Base-by-base conservation (phyloP, 805 yeast genomes). In the Scheffersomyces lignosus region DNA sequence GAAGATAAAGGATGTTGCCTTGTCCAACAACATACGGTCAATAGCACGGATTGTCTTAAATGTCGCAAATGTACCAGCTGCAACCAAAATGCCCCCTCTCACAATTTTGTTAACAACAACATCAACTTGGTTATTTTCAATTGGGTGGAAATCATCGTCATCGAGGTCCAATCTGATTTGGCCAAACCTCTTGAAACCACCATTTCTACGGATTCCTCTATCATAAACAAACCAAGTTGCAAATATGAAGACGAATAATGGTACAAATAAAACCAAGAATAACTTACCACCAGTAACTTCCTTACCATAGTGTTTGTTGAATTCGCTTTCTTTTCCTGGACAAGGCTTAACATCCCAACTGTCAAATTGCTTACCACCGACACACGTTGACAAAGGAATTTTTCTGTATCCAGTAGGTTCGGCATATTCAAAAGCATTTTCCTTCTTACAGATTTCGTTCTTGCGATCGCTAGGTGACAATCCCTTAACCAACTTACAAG, bases 381-480 rank as follows among this genome's bases (percentile, higher is more conserved):
- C 73, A 66, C 99, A 93, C 0, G 96, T 87, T 9, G 93, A 82
- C 38, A 86, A 57, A 1, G 96, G 93, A 18, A 90, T 75, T 50
- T 79, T 80, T 57, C 99, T 78, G 60, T 93, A 93, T 1, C 98
- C 99, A 1, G 98, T 89, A 12, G 96, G 88, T 47, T 83, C 83
- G 71, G 81, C 87, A 58, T 79, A 90, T 55, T 87, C 89, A 43
- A 81, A 67, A 1, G 73, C 71, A 29, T 71, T 72, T 3, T 77
- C 68, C 38, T 72, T 68, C 37, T 66, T 70, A 60, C 97, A 87
- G 37, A 75, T 71, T 39, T 72, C 75, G 18, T 73, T 63, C 48
- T 54, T 48, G 38, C 81, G 79, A 52, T 87, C 86, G 10, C 77
- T 72, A 5, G 95, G 87, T 4, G 71, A 58, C 37, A 78, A 67